Evolutionary conservation across 768 basidiomycete genomes (phyloP).

Genomic region (Cystobasidium onofrii): DNA sequence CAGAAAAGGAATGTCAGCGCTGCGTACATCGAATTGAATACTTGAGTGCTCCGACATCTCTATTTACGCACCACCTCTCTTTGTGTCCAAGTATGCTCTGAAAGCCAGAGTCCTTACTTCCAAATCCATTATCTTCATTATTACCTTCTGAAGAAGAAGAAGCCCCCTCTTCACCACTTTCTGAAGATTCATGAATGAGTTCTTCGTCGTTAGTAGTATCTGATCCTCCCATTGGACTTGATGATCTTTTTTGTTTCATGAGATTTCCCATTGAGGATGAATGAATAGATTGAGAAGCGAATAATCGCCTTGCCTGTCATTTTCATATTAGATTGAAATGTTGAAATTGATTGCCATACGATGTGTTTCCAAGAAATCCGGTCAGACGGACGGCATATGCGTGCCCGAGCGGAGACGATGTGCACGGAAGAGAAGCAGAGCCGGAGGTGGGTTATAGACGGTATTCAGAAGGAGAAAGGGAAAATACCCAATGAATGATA

Average conservation of each 20-base stretch:
- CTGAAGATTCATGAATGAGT: background rate
- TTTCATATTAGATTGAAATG: background rate
- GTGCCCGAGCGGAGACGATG: too few relatives aligned
- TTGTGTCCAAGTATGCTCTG: slow-evolving; percentile 13
- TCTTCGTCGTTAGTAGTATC: background rate
- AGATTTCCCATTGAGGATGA: background rate
- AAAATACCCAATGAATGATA: too few relatives aligned
- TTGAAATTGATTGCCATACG: too few relatives aligned
- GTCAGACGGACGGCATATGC: too few relatives aligned
- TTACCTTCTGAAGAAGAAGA: background rate
- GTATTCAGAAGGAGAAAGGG: too few relatives aligned
- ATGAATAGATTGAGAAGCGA: background rate
- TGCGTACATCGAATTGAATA: slow-evolving; percentile 32
- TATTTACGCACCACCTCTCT: slow-evolving; percentile 33
- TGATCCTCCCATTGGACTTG: background rate
- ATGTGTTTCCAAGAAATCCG: too few relatives aligned
- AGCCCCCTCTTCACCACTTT: background rate
- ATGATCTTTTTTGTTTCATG: background rate
- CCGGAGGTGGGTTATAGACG: too few relatives aligned
- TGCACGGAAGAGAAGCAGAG: too few relatives aligned
- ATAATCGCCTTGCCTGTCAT: slow-evolving; percentile 1
- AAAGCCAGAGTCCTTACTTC: background rate
- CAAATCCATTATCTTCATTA: background rate
- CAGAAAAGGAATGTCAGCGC: background rate
- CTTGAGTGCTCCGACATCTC: too few relatives aligned